These are phyloP conservation scores for Penicillium sp. DNA, from an alignment of 2,329 filamentous ascomycete genomes.

Conservation along the genomic window DNA sequence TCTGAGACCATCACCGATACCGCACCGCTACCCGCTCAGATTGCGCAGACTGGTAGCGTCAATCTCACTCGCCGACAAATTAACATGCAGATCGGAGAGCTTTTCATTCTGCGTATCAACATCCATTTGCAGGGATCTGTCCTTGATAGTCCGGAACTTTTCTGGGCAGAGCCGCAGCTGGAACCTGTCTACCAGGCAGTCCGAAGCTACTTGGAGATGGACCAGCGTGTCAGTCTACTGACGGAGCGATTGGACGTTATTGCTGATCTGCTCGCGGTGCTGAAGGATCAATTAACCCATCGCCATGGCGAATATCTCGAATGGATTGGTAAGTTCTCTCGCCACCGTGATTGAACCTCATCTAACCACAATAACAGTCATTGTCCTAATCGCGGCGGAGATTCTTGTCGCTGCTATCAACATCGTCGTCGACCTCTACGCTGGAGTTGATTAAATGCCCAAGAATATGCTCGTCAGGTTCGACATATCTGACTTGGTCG, in stretches of 20 bases:
- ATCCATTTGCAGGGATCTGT: constrained; percentile 97
- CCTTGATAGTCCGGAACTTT: constrained; percentile 92
- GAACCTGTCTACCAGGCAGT: constrained; percentile 97
- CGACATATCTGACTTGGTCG: neutral
- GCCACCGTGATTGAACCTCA: neutral
- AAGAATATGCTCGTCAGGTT: neutral
- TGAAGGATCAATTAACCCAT: constrained; percentile 94
- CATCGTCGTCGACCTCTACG: constrained; percentile 91
- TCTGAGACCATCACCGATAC: constrained; percentile 91
- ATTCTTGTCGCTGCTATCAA: constrained; percentile 92
- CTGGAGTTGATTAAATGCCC: constrained; percentile 55
- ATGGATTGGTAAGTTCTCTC: constrained; percentile 72
- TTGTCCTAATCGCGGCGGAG: constrained; percentile 92
- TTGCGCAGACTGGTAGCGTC: constrained; percentile 89
- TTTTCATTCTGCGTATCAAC: constrained; percentile 96
- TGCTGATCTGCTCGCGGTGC: constrained; percentile 84
- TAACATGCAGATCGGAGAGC: constrained; percentile 99
- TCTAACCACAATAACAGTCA: constrained; percentile 60
- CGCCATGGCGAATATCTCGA: constrained; percentile 87
- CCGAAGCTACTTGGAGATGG: constrained; percentile 94
- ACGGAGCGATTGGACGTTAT: constrained; percentile 92
- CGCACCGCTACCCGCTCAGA: constrained; percentile 89
- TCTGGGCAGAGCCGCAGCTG: constrained; percentile 97
- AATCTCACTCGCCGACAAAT: constrained; percentile 84
- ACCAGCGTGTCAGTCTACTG: constrained; percentile 84